Evolutionary conservation across 345 rosid genomes (phyloP).

Genomic region (Limnanthes douglasii): DNA sequence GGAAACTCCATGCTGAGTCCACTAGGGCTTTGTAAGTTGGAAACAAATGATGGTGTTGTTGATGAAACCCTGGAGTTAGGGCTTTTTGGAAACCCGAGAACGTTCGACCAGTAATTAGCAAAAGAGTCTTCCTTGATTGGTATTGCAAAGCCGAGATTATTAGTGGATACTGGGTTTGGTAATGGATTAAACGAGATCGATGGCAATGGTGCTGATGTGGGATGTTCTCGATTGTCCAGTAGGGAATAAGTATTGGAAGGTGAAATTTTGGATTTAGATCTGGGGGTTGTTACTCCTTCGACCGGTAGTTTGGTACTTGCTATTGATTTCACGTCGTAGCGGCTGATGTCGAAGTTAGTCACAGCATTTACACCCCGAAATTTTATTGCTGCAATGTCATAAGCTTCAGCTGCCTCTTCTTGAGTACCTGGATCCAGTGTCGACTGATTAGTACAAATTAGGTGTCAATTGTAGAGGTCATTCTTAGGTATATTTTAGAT

Average conservation of each 20-base stretch:
- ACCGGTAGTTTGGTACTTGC: slow-evolving; percentile 74
- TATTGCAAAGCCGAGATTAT: slow-evolving; percentile 31
- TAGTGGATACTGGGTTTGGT: slow-evolving; percentile 13
- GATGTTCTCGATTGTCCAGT: slow-evolving; percentile 25
- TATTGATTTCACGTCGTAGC: slow-evolving; percentile 69
- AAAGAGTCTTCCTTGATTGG: slow-evolving; percentile 54
- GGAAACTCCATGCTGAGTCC: slow-evolving; percentile 18
- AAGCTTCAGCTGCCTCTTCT: slow-evolving; percentile 81
- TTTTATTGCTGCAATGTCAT: slow-evolving; percentile 66
- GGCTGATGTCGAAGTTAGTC: slow-evolving; percentile 47
- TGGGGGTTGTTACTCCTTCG: slow-evolving; percentile 45
- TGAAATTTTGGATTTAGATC: neutral
- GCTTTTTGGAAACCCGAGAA: slow-evolving; percentile 20
- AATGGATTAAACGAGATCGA: slow-evolving; percentile 25
- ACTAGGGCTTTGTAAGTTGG: slow-evolving; percentile 8
- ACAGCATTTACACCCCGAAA: slow-evolving; percentile 63
- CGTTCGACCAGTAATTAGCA: slow-evolving; percentile 46
- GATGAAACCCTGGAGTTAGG: slow-evolving; percentile 7
- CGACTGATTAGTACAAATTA: too few relatives aligned
- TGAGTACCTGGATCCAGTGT: slow-evolving; percentile 44
- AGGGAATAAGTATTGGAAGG: slow-evolving; percentile 7
- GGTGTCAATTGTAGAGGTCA: too few relatives aligned
- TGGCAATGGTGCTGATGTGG: slow-evolving; percentile 32
- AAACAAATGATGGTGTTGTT: slow-evolving; percentile 7
- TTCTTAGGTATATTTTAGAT: too few relatives aligned